Evolutionary conservation across 495 filamentous ascomycete species (phyloP).

Genomic region (Xylaria castorea): DNA sequence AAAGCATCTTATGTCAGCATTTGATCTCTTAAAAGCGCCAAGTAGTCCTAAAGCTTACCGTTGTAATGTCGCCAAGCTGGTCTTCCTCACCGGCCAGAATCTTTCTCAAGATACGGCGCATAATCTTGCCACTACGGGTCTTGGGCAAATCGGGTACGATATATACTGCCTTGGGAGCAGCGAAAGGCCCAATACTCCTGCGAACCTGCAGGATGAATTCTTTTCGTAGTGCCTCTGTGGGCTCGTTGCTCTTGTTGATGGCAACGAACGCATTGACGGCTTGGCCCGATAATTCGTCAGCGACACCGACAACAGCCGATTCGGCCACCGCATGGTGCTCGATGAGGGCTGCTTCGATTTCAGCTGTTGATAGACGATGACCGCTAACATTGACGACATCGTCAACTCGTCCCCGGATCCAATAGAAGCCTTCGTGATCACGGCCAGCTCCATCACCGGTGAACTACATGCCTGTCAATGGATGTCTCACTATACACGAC

Average conservation of each 20-base stretch:
- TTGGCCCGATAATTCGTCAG: conserved; percentile 93
- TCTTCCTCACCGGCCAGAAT: conserved; percentile 96
- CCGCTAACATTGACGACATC: conserved; percentile 98
- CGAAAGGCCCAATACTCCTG: conserved; percentile 96
- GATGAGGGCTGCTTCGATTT: conserved; percentile 95
- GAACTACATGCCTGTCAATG: conserved; percentile 67
- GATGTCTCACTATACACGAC: conserved; percentile 7
- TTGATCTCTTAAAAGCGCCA: conserved; percentile 3
- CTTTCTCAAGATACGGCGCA: conserved; percentile 96
- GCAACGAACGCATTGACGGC: conserved; percentile 96
- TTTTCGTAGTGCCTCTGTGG: conserved; percentile 83
- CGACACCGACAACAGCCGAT: conserved; percentile 92
- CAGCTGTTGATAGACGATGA: conserved; percentile 93
- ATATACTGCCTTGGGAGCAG: conserved; percentile 91
- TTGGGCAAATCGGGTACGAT: conserved; percentile 93
- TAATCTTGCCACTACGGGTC: conserved; percentile 97
- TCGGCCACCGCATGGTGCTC: conserved; percentile 91
- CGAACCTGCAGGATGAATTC: conserved; percentile 93
- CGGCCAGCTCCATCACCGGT: conserved; percentile 97
- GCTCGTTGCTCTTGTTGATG: conserved; percentile 84
- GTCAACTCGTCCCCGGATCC: conserved; percentile 98
- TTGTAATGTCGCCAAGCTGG: conserved; percentile 90
- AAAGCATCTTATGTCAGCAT: conserved; percentile 45
- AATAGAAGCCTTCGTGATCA: conserved; percentile 99
- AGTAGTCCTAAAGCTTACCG: conserved; percentile 62